phyloP scores from a whole-genome alignment of 768 basidiomycete species.

The Obba rivulosa region DNA sequence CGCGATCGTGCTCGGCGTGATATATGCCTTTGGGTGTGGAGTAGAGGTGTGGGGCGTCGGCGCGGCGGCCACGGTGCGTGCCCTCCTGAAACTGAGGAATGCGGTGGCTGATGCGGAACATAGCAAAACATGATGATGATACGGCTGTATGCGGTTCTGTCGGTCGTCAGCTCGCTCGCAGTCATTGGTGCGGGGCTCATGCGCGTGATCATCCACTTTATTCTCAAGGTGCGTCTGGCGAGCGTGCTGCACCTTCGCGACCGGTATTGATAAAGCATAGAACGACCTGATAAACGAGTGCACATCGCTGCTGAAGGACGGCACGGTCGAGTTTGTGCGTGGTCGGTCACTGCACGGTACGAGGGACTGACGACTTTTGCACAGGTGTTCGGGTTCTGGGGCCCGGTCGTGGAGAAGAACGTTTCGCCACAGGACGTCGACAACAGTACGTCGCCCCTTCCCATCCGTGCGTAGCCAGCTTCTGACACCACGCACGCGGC shows the following conservation, averaged over 20 bases:
- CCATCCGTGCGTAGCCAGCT: no score
- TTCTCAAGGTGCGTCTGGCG: conserved; percentile 46
- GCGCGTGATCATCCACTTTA: conserved; percentile 60
- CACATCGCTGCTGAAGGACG: conserved; percentile 30
- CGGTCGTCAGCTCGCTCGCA: conserved; percentile 41
- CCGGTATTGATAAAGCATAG: conserved; percentile 27
- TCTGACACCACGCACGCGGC: neutral
- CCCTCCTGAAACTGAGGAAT: conserved; percentile 15
- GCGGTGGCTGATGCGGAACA: neutral
- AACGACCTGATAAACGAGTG: conserved; percentile 56
- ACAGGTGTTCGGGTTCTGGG: conserved; percentile 27
- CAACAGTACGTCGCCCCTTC: conserved; percentile 34
- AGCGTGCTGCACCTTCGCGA: neutral
- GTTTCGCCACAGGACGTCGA: conserved; percentile 33
- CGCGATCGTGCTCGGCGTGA: conserved; percentile 52
- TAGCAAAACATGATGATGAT: conserved; percentile 51
- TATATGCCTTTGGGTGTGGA: conserved; percentile 45
- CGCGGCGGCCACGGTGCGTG: conserved; percentile 46
- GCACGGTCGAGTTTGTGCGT: conserved; percentile 29
- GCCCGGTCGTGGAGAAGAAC: conserved; percentile 14
- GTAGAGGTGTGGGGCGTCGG: conserved; percentile 55
- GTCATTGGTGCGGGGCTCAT: conserved; percentile 48
- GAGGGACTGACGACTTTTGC: neutral
- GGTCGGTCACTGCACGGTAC: no score
- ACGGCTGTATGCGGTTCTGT: conserved; percentile 51